Conservation (phyloP, 257 asterid genomes). For the Plantago major region DNA sequence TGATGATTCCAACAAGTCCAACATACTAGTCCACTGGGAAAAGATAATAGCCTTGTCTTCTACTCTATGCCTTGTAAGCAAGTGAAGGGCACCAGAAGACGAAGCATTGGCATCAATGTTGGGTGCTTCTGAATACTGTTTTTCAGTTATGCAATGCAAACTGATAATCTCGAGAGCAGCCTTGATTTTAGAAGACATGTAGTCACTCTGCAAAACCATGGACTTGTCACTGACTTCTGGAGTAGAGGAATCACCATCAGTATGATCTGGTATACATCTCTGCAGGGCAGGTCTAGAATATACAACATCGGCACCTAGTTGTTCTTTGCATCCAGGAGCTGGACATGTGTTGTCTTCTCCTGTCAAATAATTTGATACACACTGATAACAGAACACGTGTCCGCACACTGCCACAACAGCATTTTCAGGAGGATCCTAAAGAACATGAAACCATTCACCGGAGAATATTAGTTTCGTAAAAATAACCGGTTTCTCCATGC, state of each 20-base stretch:
- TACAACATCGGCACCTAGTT: slow-evolving; percentile 78
- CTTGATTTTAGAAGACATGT: slow-evolving; percentile 76
- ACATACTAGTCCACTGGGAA: slow-evolving; percentile 98
- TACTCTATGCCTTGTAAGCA: slow-evolving; percentile 31
- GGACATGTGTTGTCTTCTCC: slow-evolving; percentile 93
- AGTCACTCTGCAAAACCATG: slow-evolving; percentile 43
- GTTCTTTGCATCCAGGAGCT: slow-evolving; percentile 74
- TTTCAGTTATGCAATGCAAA: slow-evolving; percentile 39
- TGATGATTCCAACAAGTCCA: slow-evolving; percentile 78
- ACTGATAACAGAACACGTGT: slow-evolving; percentile 93
- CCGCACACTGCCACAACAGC: slow-evolving; percentile 92
- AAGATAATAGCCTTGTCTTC: slow-evolving; percentile 84
- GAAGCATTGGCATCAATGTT: slow-evolving; percentile 30
- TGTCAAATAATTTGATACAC: slow-evolving; percentile 75
- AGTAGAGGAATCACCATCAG: slow-evolving; percentile 35
- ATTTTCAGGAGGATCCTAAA: slow-evolving; percentile 96
- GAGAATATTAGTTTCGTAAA: slow-evolving; percentile 17
- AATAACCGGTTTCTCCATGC: slow-evolving; percentile 1
- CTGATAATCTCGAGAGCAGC: slow-evolving; percentile 61
- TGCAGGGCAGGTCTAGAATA: slow-evolving; percentile 60
- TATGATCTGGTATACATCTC: slow-evolving; percentile 50
- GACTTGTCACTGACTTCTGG: slow-evolving; percentile 39
- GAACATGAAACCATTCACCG: slow-evolving; percentile 16
- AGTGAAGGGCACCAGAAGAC: slow-evolving; percentile 27
- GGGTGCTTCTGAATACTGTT: slow-evolving; percentile 28